Evolutionary conservation across 176 grass and related monocot genomes (phyloP).

Genomic region (Panicum miliaceum): DNA sequence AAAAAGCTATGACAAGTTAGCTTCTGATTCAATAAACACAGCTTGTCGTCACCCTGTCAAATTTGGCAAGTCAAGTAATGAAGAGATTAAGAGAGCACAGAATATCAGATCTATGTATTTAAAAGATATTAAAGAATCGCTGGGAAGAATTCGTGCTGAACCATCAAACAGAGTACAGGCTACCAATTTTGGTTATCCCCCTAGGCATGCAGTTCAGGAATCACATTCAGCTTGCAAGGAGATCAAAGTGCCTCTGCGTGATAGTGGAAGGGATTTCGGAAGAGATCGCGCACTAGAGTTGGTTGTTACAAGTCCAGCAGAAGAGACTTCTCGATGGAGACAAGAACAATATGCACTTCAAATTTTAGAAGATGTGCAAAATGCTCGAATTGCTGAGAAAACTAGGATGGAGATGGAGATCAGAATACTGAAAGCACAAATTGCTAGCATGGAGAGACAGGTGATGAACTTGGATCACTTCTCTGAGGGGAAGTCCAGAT

Average conservation of each 20-base stretch:
- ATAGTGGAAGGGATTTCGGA: slow-evolving; percentile 37
- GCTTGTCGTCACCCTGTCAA: slow-evolving; percentile 29
- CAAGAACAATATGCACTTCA: slow-evolving; percentile 56
- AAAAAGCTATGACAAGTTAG: slow-evolving; percentile 32
- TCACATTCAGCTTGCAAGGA: slow-evolving; percentile 46
- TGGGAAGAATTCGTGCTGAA: slow-evolving; percentile 45
- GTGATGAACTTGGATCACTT: slow-evolving; percentile 51
- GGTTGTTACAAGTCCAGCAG: slow-evolving; percentile 44
- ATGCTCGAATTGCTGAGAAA: slow-evolving; percentile 32
- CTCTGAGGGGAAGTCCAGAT: slow-evolving; percentile 43
- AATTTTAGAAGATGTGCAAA: slow-evolving; percentile 53
- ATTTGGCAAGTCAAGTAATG: slow-evolving; percentile 45
- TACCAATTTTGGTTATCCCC: slow-evolving; percentile 23
- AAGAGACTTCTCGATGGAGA: slow-evolving; percentile 50
- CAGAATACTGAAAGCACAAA: slow-evolving; percentile 53
- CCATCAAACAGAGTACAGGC: slow-evolving; percentile 43
- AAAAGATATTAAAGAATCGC: slow-evolving; percentile 49
- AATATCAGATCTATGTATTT: slow-evolving; percentile 38
- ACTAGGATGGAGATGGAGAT: slow-evolving; percentile 52
- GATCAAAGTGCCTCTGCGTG: slow-evolving; percentile 42
- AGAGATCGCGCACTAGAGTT: slow-evolving; percentile 39
- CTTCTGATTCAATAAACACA: slow-evolving; percentile 29
- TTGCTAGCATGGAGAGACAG: slow-evolving; percentile 50
- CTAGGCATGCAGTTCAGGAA: slow-evolving; percentile 46
- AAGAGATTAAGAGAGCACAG: slow-evolving; percentile 50